phyloP scores from a whole-genome alignment of 2,329 filamentous ascomycete genomes.

The Plenodomus biglobosus region DNA sequence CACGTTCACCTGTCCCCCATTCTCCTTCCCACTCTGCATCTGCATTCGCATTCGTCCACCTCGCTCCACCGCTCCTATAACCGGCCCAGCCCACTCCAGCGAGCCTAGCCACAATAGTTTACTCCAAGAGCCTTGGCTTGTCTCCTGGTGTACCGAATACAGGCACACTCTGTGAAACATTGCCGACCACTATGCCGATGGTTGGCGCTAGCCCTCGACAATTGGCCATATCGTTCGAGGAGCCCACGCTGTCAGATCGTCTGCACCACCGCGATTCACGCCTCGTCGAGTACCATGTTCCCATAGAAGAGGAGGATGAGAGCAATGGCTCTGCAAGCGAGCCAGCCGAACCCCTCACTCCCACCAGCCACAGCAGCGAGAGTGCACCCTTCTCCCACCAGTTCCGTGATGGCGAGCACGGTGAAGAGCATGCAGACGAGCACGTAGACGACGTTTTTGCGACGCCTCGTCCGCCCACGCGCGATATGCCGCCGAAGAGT shows the following conservation, averaged over 20 bases:
- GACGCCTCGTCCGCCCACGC: constrained; percentile 14
- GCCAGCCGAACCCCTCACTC: constrained; percentile 44
- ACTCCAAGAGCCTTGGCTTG: constrained; percentile 2
- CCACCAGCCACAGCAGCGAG: constrained; percentile 41
- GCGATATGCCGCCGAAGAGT: constrained; percentile 8
- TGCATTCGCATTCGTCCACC: constrained; percentile 20
- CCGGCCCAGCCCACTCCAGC: constrained; percentile 40
- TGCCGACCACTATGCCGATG: constrained; percentile 26
- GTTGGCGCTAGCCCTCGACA: constrained; percentile 17
- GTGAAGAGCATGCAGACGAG: constrained; percentile 23
- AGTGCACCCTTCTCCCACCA: constrained; percentile 28
- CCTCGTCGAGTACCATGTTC: constrained; percentile 26
- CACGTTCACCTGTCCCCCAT: constrained; percentile 18
- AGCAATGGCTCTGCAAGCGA: constrained; percentile 45
- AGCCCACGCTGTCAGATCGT: constrained; percentile 22
- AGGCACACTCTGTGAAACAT: not conserved
- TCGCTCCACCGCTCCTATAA: constrained; percentile 33
- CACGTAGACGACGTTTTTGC: constrained; percentile 21
- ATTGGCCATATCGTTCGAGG: constrained; percentile 25
- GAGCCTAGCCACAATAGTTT: constrained; percentile 29
- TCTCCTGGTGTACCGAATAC: not conserved
- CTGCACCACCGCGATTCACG: constrained; percentile 32
- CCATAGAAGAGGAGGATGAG: constrained; percentile 45
- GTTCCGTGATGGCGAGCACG: constrained; percentile 32
- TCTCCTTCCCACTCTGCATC: constrained; percentile 22